These are phyloP conservation scores for Daldinia eschscholtzii DNA, from an alignment of 2,329 filamentous ascomycete genomes.

Conservation along the genomic window DNA sequence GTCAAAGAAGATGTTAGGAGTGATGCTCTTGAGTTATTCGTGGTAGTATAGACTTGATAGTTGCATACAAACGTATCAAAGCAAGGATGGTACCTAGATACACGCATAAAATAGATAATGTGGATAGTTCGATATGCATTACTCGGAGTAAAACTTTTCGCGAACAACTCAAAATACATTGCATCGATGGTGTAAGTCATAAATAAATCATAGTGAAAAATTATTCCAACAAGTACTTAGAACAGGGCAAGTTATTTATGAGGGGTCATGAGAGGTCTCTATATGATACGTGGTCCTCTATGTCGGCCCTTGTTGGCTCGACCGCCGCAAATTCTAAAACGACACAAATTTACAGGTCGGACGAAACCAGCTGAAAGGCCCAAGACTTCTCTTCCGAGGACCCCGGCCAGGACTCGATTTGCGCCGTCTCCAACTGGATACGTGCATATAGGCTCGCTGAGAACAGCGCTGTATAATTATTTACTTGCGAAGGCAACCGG, in stretches of 20 bases:
- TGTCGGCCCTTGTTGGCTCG: slow-evolving; percentile 38
- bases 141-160: slow-evolving; percentile 6
- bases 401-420: slow-evolving; percentile 83
- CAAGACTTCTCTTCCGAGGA: slow-evolving; percentile 59
- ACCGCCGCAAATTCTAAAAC: slow-evolving; percentile 43
- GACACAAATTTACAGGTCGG: slow-evolving; percentile 49
- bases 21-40: no score
- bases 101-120: not conserved
- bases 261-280: slow-evolving; percentile 46
- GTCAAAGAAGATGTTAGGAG: no score
- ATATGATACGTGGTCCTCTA: slow-evolving; percentile 41
- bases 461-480: slow-evolving; percentile 96
- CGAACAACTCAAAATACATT: not conserved
- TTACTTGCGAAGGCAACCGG: slow-evolving; percentile 88
- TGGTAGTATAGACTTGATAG: not conserved
- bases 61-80: not conserved
- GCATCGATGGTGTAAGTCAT: not conserved
- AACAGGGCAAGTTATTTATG: not conserved
- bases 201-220: not conserved
- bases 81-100: no score
- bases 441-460: slow-evolving; percentile 88
- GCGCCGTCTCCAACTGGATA: slow-evolving; percentile 96
- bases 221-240: not conserved
- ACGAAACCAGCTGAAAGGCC: slow-evolving; percentile 34
- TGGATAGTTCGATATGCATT: not conserved